These are phyloP conservation scores for Sequoia sempervirens DNA, from an alignment of 75 land plant species.

Conservation along the genomic window DNA sequence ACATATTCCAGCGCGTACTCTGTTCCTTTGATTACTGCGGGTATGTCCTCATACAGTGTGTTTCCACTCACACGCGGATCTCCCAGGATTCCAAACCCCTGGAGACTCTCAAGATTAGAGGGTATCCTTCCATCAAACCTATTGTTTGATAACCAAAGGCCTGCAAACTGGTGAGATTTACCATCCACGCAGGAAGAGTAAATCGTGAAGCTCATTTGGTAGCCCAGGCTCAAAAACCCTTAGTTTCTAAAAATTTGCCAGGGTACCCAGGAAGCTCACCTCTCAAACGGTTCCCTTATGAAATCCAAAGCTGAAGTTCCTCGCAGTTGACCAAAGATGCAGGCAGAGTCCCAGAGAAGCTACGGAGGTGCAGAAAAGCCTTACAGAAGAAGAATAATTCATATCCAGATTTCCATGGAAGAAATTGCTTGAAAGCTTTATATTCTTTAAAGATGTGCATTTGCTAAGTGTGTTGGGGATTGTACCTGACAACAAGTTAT, in stretches of 20 bases:
- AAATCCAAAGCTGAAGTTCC: too few relatives aligned
- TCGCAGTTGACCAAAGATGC: too few relatives aligned
- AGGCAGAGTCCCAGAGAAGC: background rate
- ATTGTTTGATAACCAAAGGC: too few relatives aligned
- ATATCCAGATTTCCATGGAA: background rate
- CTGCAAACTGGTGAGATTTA: conserved; percentile 30
- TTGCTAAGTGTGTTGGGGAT: background rate
- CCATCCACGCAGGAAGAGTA: conserved; percentile 16
- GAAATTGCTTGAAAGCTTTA: background rate
- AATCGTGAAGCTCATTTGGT: too few relatives aligned
- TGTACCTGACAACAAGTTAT: background rate
- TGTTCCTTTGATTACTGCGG: too few relatives aligned
- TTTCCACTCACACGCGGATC: background rate
- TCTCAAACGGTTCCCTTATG: too few relatives aligned
- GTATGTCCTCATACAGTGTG: background rate
- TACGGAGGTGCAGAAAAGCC: background rate
- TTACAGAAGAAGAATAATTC: background rate
- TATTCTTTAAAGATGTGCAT: background rate
- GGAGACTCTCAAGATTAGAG: conserved; percentile 27
- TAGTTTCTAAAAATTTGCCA: too few relatives aligned
- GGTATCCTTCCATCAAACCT: conserved; percentile 26
- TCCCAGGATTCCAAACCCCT: conserved; percentile 23
- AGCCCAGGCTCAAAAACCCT: too few relatives aligned
- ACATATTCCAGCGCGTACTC: background rate
- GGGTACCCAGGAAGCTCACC: too few relatives aligned